Evolutionary conservation across 2,329 filamentous ascomycete species (phyloP).

Genomic region (Proliferodiscus dingleyae): DNA sequence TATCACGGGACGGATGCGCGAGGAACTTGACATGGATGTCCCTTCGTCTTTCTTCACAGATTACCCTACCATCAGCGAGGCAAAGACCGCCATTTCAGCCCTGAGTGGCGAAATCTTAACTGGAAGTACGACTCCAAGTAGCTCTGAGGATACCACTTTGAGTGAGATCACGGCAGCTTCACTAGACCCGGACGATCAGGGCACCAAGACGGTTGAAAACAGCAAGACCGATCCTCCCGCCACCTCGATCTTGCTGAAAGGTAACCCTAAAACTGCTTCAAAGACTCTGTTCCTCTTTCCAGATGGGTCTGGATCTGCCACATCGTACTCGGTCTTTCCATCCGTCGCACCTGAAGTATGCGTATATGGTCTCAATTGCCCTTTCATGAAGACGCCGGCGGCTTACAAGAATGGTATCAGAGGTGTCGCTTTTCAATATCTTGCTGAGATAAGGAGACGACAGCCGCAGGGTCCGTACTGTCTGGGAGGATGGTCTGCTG

Average conservation of each 20-base stretch:
- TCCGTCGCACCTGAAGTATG: slow-evolving; percentile 42
- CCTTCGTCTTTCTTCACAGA: slow-evolving; percentile 45
- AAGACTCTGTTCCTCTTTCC: slow-evolving; percentile 42
- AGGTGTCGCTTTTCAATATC: slow-evolving; percentile 59
- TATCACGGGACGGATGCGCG: slow-evolving; percentile 51
- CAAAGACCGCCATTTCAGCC: neutral
- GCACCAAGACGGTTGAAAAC: too few species aligned
- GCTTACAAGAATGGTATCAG: slow-evolving; percentile 62
- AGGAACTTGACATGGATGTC: slow-evolving; percentile 52
- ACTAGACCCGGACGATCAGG: slow-evolving; percentile 28
- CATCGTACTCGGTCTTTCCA: slow-evolving; percentile 26
- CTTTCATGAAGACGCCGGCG: slow-evolving; percentile 65
- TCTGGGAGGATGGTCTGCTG: slow-evolving; percentile 71
- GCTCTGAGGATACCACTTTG: neutral
- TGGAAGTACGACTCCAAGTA: slow-evolving; percentile 19
- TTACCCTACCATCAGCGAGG: slow-evolving; percentile 37
- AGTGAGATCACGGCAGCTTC: slow-evolving; percentile 32
- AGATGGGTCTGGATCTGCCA: slow-evolving; percentile 42
- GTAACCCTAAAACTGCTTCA: slow-evolving; percentile 42
- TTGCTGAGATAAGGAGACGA: slow-evolving; percentile 65
- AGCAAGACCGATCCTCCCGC: slow-evolving; percentile 7
- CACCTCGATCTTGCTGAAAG: slow-evolving; percentile 40
- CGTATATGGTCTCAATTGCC: slow-evolving; percentile 60
- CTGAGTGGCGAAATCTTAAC: slow-evolving; percentile 5
- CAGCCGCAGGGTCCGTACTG: slow-evolving; percentile 65